Evolutionary conservation across 2,329 filamentous ascomycete genomes (phyloP).

Genomic region (Xylariaceae sp.): DNA sequence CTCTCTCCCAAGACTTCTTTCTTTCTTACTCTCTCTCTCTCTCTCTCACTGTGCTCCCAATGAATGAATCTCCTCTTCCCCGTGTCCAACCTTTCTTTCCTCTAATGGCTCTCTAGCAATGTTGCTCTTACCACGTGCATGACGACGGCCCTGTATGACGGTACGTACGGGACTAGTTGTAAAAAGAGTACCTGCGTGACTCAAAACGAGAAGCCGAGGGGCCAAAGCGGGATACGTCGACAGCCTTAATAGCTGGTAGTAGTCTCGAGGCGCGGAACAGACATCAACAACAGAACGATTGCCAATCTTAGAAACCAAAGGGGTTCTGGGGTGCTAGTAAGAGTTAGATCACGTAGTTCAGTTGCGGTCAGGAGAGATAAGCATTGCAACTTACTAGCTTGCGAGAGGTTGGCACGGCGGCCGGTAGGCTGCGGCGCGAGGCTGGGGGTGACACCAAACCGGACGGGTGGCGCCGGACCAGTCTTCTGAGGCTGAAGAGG

Average conservation of each 20-base stretch:
- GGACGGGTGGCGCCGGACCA: constrained; percentile 77
- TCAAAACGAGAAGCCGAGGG: too few relatives aligned
- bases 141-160: background rate
- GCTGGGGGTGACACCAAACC: constrained; percentile 79
- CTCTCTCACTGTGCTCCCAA: background rate
- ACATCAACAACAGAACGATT: background rate
- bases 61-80: background rate
- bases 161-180: too few relatives aligned
- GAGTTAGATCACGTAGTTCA: constrained; percentile 18
- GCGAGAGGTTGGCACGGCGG: constrained; percentile 78
- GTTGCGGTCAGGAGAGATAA: background rate
- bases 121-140: background rate
- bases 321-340: constrained; percentile 46
- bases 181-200: too few relatives aligned
- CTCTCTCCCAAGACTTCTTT: background rate
- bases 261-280: background rate
- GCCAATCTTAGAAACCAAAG: constrained; percentile 41
- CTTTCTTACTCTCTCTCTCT: background rate
- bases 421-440: constrained; percentile 83
- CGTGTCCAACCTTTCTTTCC: background rate
- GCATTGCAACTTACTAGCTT: constrained; percentile 76
- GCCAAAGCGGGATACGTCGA: background rate
- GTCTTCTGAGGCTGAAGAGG: constrained; percentile 73
- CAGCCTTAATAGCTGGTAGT: background rate
- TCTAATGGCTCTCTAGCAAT: too few relatives aligned